Conservation (phyloP, 2,329 filamentous ascomycete genomes). For the Aspergillus terreus region DNA sequence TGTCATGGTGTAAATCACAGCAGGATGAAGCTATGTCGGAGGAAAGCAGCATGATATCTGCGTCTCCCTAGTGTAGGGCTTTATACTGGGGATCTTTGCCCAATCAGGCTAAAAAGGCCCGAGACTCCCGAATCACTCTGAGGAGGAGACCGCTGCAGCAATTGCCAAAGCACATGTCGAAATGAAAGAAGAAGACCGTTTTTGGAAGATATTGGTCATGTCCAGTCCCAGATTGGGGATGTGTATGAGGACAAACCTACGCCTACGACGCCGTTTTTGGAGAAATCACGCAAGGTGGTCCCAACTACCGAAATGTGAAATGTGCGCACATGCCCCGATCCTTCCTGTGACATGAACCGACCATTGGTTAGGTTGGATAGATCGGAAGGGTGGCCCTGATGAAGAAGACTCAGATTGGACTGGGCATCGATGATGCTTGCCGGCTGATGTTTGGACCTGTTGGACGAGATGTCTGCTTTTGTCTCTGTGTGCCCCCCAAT, state of each 20-base stretch:
- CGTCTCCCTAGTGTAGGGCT: neutral
- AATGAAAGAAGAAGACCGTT: neutral
- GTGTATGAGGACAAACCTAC: neutral
- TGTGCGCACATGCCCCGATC: neutral
- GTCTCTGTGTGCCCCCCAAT: conserved; percentile 6
- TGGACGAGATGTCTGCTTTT: conserved; percentile 47
- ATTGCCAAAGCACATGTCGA: neutral
- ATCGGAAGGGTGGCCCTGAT: conserved; percentile 42
- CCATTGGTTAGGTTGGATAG: conserved; percentile 38
- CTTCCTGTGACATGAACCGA: neutral
- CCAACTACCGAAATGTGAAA: conserved; percentile 1
- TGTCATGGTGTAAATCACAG: neutral
- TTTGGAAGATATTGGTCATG: neutral
- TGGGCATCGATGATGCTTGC: conserved; percentile 54
- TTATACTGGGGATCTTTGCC: neutral
- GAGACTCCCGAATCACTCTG: neutral
- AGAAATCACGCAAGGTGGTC: neutral
- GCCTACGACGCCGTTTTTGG: neutral
- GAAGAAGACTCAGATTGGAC: conserved; percentile 44
- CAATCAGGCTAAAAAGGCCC: neutral
- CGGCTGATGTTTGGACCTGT: conserved; percentile 51
- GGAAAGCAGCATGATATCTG: neutral
- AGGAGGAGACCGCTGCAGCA: neutral
- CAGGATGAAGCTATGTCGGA: neutral
- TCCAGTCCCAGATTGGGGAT: neutral